Evolutionary conservation across 768 basidiomycete genomes (phyloP).

Genomic region (Leucocoprinus leucothites): DNA sequence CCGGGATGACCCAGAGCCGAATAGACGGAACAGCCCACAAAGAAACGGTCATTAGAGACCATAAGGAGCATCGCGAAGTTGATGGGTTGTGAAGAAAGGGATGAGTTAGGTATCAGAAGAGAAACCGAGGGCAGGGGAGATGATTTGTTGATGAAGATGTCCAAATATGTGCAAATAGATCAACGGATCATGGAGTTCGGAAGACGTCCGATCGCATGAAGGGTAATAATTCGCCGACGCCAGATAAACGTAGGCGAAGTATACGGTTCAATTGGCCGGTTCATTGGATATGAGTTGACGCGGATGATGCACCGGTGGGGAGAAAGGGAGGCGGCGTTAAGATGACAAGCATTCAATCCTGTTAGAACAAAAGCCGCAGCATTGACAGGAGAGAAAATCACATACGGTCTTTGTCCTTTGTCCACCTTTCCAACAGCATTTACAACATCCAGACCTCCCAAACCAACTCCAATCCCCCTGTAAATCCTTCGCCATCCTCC

Average conservation of each 20-base stretch:
- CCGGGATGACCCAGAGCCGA: background rate
- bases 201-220: no score
- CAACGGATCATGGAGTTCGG: constrained; percentile 5
- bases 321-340: background rate
- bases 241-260: background rate
- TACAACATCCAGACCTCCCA: constrained; percentile 40
- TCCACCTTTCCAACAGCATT: constrained; percentile 27
- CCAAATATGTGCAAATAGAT: background rate
- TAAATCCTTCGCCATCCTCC: constrained; percentile 34
- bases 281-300: background rate
- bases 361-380: background rate
- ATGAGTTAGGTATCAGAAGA: background rate
- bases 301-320: background rate
- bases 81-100: background rate
- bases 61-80: background rate
- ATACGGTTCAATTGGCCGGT: background rate
- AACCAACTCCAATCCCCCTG: constrained; percentile 23
- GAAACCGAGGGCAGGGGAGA: background rate
- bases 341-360: background rate
- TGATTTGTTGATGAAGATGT: background rate
- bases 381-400: constrained; percentile 13
- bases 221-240: background rate
- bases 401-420: constrained; percentile 35
- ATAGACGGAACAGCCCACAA: background rate
- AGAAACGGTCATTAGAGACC: background rate